Evolutionary conservation across 345 rosid genomes (phyloP).

Genomic region (Dimocarpus longan): DNA sequence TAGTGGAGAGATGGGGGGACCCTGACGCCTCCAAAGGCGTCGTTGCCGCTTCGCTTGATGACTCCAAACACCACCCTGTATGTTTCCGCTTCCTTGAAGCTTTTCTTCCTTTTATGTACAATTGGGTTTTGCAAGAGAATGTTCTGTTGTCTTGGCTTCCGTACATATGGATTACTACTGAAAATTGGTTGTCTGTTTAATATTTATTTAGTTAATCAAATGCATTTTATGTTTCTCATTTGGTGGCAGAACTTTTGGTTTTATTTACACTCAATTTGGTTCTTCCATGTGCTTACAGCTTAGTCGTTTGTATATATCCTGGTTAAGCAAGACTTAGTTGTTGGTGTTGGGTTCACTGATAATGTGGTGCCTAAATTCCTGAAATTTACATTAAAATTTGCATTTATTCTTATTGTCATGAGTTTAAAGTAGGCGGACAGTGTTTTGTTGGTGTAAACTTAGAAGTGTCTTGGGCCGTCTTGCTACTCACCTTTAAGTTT

Average conservation of each 20-base stretch:
- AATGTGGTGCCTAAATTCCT: background rate
- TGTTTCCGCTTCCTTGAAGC: background rate
- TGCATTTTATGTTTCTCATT: too few species aligned
- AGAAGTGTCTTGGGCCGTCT: background rate
- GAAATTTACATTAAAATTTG: too few species aligned
- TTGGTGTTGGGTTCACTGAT: background rate
- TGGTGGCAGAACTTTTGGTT: background rate
- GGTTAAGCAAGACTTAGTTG: background rate
- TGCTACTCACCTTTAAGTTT: background rate
- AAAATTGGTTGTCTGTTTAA: background rate
- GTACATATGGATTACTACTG: too few species aligned
- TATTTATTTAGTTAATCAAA: too few species aligned
- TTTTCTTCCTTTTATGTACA: background rate
- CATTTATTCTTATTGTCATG: too few species aligned
- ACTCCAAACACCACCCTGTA: slow-evolving; percentile 59
- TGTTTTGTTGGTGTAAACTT: too few species aligned
- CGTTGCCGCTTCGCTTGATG: slow-evolving; percentile 77
- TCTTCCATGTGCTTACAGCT: background rate
- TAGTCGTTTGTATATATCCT: background rate
- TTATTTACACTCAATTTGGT: background rate
- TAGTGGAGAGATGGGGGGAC: slow-evolving; percentile 90
- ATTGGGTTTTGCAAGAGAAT: background rate
- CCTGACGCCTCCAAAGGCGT: slow-evolving; percentile 65
- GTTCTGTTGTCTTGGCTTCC: background rate
- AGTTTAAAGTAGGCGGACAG: too few species aligned